phyloP scores from a whole-genome alignment of 2,329 filamentous ascomycete species.

The Botryosphaeria agaves region DNA sequence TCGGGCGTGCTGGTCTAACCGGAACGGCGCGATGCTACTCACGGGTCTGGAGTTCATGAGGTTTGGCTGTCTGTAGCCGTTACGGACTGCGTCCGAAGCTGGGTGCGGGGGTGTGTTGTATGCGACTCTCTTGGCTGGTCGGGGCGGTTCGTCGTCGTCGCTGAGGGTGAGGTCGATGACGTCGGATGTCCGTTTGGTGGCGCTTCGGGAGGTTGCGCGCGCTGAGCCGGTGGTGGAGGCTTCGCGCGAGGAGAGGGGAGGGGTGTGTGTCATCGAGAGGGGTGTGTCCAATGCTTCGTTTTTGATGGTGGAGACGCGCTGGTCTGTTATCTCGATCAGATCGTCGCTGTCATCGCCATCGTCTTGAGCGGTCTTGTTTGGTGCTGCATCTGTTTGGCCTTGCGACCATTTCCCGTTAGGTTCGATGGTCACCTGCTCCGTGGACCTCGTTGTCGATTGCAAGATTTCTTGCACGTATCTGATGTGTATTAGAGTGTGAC shows the following conservation, averaged over 20 bases:
- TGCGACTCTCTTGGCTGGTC: neutral
- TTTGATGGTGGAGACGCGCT: slow-evolving; percentile 21
- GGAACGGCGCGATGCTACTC: neutral
- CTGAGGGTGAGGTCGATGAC: slow-evolving; percentile 32
- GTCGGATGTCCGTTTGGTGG: slow-evolving; percentile 25
- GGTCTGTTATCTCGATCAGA: slow-evolving; percentile 25
- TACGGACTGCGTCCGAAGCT: neutral
- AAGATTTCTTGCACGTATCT: slow-evolving; percentile 84
- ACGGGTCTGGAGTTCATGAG: neutral
- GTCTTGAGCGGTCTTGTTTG: slow-evolving; percentile 15
- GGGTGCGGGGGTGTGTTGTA: neutral
- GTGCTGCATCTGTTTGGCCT: slow-evolving; percentile 24
- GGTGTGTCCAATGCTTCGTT: slow-evolving; percentile 18
- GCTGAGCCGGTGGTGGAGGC: slow-evolving; percentile 15
- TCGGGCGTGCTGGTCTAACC: too few species aligned
- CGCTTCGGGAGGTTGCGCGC: slow-evolving; percentile 13
- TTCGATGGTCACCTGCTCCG: slow-evolving; percentile 81
- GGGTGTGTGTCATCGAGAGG: slow-evolving; percentile 21
- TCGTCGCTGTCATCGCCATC: slow-evolving; percentile 27
- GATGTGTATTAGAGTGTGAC: slow-evolving; percentile 2
- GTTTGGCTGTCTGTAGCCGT: neutral
- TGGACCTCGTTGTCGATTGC: slow-evolving; percentile 46
- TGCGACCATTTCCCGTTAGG: slow-evolving; percentile 64
- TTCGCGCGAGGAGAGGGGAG: slow-evolving; percentile 28
- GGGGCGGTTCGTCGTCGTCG: slow-evolving; percentile 18